Base-by-base conservation (phyloP, 192 early-diverging fungal species). In the Geosiphon pyriformis region DNA sequence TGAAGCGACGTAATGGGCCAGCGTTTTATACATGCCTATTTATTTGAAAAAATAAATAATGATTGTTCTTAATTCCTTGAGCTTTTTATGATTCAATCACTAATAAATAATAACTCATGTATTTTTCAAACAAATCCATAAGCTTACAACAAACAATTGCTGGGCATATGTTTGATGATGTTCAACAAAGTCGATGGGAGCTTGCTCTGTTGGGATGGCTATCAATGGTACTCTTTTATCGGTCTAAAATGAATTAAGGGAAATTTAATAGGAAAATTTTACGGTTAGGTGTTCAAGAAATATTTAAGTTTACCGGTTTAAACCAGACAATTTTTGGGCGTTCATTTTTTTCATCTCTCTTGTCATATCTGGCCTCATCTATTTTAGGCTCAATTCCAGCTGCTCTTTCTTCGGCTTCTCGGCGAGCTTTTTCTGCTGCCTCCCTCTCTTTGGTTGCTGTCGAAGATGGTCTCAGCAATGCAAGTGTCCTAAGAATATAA, bases 191-290 rank as follows among this genome's bases (percentile, higher is more conserved):
- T 90, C 87, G 1, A 42, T 53, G 2, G 90, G 90, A 3, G 79
- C 85, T 63, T 87, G 74, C 69, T 90, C 87, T 23, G 86, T 83
- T 2, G 92, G 86, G 61, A 94, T 87, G 2, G 85, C 81, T 32
- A 92, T 83, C 25, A 88, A 75, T 8, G 92, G 89, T 6, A 89
- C 86, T 26, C 92, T 83, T 65, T 87, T 85, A 74, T 94, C 90
- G 7, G 81, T 85, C 73, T 87, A 60, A 12, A 68, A 20, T 29
- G 27, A 52, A 73, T 29, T n/a, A n/a, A 42, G 22, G 8, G 3
- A 17, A 26, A 32, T 32, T 66, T 50, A n/a, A 42, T 50, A 37
- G 37, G 37, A 65, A 73, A 48, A 8, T 30, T 67, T 7, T 46
- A 27, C 30, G 31, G 0, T 35, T 33, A 33, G 51, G 31, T n/a